Evolutionary conservation across 2,329 filamentous ascomycete genomes (phyloP).

Genomic region (Pseudogymnoascus sp.): DNA sequence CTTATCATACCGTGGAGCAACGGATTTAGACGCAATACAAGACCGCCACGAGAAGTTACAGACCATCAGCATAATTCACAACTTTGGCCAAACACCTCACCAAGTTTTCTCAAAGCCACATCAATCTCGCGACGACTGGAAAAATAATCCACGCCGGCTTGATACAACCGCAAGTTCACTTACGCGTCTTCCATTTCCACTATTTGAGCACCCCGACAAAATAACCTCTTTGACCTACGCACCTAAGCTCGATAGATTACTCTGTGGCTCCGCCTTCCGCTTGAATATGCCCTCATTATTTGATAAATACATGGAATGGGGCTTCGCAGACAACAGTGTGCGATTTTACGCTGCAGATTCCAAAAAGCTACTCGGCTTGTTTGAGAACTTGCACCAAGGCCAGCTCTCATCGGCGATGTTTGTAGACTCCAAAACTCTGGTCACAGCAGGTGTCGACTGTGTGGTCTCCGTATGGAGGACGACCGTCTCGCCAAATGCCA

Average conservation of each 20-base stretch:
- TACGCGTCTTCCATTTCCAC: slow-evolving; percentile 69
- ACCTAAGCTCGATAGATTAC: slow-evolving; percentile 70
- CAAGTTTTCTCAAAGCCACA: slow-evolving; percentile 86
- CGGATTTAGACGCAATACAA: slow-evolving; percentile 82
- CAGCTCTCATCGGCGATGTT: slow-evolving; percentile 80
- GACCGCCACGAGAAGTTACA: slow-evolving; percentile 82
- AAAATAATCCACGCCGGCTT: slow-evolving; percentile 60
- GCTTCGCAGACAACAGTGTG: slow-evolving; percentile 86
- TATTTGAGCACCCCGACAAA: slow-evolving; percentile 66
- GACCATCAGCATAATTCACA: slow-evolving; percentile 94
- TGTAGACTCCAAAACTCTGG: slow-evolving; percentile 81
- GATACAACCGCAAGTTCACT: slow-evolving; percentile 74
- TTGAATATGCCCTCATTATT: slow-evolving; percentile 80
- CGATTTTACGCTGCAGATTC: slow-evolving; percentile 84
- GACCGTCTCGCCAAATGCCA: slow-evolving; percentile 56
- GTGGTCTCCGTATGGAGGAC: slow-evolving; percentile 74
- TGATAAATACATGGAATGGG: slow-evolving; percentile 93
- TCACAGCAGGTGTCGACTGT: slow-evolving; percentile 89
- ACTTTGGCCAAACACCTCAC: slow-evolving; percentile 95
- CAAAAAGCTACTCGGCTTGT: slow-evolving; percentile 76
- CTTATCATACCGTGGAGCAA: slow-evolving; percentile 88
- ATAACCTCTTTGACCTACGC: slow-evolving; percentile 76
- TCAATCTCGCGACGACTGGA: slow-evolving; percentile 63
- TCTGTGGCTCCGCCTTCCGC: slow-evolving; percentile 78
- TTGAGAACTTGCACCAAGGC: slow-evolving; percentile 88